Evolutionary conservation across 768 basidiomycete genomes (phyloP), one percentile per base, ranked within the genome.

Genomic region (Termitomyces sp.): DNA sequence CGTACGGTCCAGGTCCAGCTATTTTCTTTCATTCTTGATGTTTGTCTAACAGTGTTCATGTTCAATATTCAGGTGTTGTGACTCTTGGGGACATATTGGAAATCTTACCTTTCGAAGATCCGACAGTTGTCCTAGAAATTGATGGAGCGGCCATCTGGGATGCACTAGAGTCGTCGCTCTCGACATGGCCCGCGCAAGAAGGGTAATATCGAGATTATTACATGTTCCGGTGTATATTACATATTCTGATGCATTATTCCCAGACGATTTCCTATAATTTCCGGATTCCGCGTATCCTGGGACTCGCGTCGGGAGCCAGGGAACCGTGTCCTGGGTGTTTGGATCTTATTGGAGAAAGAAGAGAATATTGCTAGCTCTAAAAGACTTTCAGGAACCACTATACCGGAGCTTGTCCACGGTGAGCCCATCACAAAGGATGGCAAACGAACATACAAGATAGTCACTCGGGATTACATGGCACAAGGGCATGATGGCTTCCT

Each of bases 121-220:
- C 92, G 2, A 74, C 87, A 15, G 80, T 97, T 5, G 91, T 93
- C 3, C 63, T 94, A 11, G 87, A 94, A 67, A 68, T 96, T 15
- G 84, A 91, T 60, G 93, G 94, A 1, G 77, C 80, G 61, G 75
- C 84, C 0, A 78, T 96, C 44, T 94, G 91, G 90, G 84, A 83
- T 42, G 84, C 87, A 0, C 61, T 96, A 37, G 94, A 97, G 65
- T 75, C 76, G 11, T 81, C 83, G 6, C 72, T 97, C 6, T 75
- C 73, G 56, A 89, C 81, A 52, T 95, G 88, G 82, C 94, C 94
- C 7, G 86, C 91, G 17, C 92, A 94, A 70, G 94, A 95, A 78
- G 94, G 94, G 92, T 84, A 58, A n/a, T 6, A 5, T 40, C 10
- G n/a, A 51, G 26, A n/a, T 41, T 30, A 17, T 23, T 51, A 26